Conservation (phyloP, 2,329 filamentous ascomycete genomes). For the Aspergillus ustus region DNA sequence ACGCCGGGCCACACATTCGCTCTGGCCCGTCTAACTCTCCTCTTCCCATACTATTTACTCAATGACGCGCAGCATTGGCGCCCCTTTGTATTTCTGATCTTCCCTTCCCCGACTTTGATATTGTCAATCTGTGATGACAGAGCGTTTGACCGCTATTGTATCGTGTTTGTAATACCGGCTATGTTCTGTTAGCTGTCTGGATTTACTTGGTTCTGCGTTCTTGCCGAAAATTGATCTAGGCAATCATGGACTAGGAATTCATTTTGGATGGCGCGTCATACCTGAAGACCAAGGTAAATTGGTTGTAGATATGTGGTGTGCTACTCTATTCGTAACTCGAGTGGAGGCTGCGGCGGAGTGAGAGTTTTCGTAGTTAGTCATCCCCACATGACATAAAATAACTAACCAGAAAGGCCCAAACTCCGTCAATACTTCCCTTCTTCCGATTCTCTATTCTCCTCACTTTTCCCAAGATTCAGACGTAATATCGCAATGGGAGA, state of each 20-base stretch:
- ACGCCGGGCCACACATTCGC: slow-evolving; percentile 24
- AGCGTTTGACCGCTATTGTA: slow-evolving; percentile 18
- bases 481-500: neutral
- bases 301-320: neutral
- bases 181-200: slow-evolving; percentile 21
- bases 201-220: slow-evolving; percentile 8
- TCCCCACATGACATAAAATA: no score
- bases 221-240: slow-evolving; percentile 19
- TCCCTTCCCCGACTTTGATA: slow-evolving; percentile 15
- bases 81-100: slow-evolving; percentile 19
- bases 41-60: slow-evolving; percentile 15
- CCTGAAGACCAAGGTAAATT: neutral
- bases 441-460: neutral
- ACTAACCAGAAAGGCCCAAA: neutral
- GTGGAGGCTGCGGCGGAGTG: neutral
- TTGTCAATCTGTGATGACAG: slow-evolving; percentile 25
- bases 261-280: slow-evolving; percentile 12
- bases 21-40: slow-evolving; percentile 17
- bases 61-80: slow-evolving; percentile 17
- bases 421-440: neutral
- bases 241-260: slow-evolving; percentile 15
- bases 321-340: neutral
- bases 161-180: slow-evolving; percentile 17
- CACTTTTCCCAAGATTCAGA: neutral
- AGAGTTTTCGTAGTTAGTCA: slow-evolving; percentile 5